These are phyloP conservation scores for Agaricus sinodeliciosus DNA, from an alignment of 768 basidiomycete genomes.

Conservation along the genomic window DNA sequence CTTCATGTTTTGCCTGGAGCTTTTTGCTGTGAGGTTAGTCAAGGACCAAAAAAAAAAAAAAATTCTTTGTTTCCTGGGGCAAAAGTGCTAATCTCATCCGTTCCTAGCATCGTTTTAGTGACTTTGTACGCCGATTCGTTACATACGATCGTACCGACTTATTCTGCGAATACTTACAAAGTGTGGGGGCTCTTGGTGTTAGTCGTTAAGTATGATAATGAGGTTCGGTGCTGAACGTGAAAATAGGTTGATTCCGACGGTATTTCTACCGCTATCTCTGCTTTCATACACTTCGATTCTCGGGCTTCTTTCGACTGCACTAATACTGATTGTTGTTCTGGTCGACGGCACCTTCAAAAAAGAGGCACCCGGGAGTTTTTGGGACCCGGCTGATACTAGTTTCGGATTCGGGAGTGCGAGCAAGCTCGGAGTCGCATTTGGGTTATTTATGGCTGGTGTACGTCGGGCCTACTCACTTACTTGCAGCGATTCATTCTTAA, in stretches of 20 bases:
- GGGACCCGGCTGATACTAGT: slow-evolving; percentile 66
- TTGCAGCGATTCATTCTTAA: neutral
- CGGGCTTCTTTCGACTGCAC: slow-evolving; percentile 72
- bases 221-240: neutral
- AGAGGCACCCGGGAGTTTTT: slow-evolving; percentile 74
- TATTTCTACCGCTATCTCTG: slow-evolving; percentile 79
- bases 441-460: slow-evolving; percentile 90
- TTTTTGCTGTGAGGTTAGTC: slow-evolving; percentile 73
- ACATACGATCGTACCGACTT: slow-evolving; percentile 59
- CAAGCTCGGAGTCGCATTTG: slow-evolving; percentile 75
- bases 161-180: slow-evolving; percentile 72
- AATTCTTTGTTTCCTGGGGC: neutral
- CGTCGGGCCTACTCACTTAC: slow-evolving; percentile 16
- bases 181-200: slow-evolving; percentile 66
- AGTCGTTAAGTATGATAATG: slow-evolving; percentile 15
- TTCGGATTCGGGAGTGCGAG: slow-evolving; percentile 42
- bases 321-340: slow-evolving; percentile 72
- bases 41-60: neutral
- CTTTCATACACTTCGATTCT: slow-evolving; percentile 87
- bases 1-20: slow-evolving; percentile 76
- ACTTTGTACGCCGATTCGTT: slow-evolving; percentile 87
- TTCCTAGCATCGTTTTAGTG: slow-evolving; percentile 73
- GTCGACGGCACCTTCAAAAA: slow-evolving; percentile 75
- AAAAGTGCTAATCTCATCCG: neutral
- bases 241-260: slow-evolving; percentile 70